phyloP scores from a whole-genome alignment of 352 stramenopile genomes.

The Phytophthora citrophthora region DNA sequence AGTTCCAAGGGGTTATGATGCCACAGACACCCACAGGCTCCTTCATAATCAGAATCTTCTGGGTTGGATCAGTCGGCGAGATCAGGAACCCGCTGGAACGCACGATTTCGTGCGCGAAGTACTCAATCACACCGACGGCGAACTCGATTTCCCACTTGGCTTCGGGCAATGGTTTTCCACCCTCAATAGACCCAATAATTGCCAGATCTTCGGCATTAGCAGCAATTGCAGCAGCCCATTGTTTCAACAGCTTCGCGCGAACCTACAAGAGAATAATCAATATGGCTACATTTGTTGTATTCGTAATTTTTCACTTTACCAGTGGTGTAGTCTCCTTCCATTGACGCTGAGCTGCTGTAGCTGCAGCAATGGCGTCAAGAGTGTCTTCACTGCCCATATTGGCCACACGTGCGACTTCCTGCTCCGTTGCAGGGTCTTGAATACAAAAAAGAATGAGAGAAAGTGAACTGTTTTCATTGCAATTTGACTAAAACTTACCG shows the following conservation, averaged over 20 bases:
- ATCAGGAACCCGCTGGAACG: constrained; percentile 87
- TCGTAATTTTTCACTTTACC: constrained; percentile 28
- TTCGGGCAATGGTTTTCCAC: constrained; percentile 95
- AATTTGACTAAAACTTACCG: constrained; percentile 31
- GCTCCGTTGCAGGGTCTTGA: constrained; percentile 73
- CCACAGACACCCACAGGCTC: constrained; percentile 94
- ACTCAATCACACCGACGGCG: constrained; percentile 94
- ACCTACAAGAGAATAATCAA: constrained; percentile 20
- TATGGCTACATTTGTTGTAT: not conserved
- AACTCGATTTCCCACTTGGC: constrained; percentile 95
- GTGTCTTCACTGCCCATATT: constrained; percentile 73
- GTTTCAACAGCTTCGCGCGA: constrained; percentile 67
- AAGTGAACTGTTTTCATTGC: not conserved
- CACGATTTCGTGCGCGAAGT: constrained; percentile 94
- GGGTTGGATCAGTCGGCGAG: constrained; percentile 41
- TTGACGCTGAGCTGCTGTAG: constrained; percentile 52
- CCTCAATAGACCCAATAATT: constrained; percentile 95
- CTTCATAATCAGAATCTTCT: constrained; percentile 76
- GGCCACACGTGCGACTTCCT: constrained; percentile 63
- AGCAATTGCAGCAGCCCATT: constrained; percentile 67
- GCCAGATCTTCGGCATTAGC: constrained; percentile 78
- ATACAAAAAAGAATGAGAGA: not conserved
- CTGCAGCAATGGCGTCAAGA: constrained; percentile 64
- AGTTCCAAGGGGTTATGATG: constrained; percentile 98
- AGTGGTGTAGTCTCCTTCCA: constrained; percentile 77